Percentiles rank a stretch among this genome's conserved stretches.
phyloP scores from a whole-genome alignment of 148 eudicot genomes.

The Limonium bicolor region DNA sequence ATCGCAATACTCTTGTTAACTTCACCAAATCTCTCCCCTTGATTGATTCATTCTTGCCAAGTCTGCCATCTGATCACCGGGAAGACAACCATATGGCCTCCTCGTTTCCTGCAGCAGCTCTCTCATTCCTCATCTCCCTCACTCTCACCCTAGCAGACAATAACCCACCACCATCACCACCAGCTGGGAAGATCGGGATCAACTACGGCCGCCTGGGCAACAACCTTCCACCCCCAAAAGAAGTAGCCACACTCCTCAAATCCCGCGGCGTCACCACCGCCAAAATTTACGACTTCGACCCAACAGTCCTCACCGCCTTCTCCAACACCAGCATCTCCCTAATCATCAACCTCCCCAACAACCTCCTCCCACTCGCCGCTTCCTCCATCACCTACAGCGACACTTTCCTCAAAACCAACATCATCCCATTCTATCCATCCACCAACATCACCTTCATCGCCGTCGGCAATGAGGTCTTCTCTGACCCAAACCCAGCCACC shows the following conservation, averaged over 20 bases:
- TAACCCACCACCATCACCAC: not conserved
- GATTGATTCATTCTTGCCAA: too few relatives aligned
- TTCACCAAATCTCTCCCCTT: too few relatives aligned
- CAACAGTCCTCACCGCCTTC: slow-evolving; percentile 30
- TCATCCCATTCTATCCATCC: slow-evolving; percentile 26
- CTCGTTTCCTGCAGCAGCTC: too few relatives aligned
- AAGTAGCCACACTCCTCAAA: slow-evolving; percentile 68
- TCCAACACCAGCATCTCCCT: slow-evolving; percentile 20
- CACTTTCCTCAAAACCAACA: slow-evolving; percentile 42
- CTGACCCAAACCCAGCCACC: slow-evolving; percentile 38
- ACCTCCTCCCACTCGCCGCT: slow-evolving; percentile 59
- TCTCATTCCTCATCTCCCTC: too few relatives aligned
- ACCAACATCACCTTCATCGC: slow-evolving; percentile 44
- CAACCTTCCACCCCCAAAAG: slow-evolving; percentile 49
- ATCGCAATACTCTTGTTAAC: too few relatives aligned
- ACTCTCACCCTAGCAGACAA: too few relatives aligned
- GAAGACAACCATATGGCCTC: too few relatives aligned
- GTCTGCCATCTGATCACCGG: too few relatives aligned
- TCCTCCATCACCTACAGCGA: slow-evolving; percentile 47
- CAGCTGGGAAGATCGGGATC: slow-evolving; percentile 29
- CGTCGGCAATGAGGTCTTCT: slow-evolving; percentile 84
- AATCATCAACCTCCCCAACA: slow-evolving; percentile 54
- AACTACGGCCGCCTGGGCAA: slow-evolving; percentile 80
- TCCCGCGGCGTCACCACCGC: slow-evolving; percentile 32
- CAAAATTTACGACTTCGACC: slow-evolving; percentile 54